Evolutionary conservation across 129 eudicot species (phyloP).

Genomic region (Escallonia rubra): DNA sequence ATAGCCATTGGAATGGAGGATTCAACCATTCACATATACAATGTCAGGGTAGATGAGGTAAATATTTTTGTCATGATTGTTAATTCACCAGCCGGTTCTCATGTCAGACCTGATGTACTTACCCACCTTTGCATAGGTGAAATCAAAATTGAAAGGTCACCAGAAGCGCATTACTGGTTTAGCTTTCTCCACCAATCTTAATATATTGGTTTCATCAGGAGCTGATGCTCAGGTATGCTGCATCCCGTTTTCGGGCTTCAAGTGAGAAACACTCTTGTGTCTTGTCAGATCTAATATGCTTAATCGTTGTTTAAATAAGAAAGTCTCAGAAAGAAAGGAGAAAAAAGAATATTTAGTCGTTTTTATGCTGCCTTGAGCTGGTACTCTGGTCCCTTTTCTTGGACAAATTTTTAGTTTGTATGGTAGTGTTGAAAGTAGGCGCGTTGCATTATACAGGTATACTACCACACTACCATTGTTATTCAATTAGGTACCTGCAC

Average conservation of each 20-base stretch:
- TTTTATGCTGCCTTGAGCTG: too few species aligned
- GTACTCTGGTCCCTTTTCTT: too few species aligned
- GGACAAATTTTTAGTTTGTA: too few species aligned
- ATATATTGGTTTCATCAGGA: conserved; percentile 78
- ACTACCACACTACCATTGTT: too few species aligned
- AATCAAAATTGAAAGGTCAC: conserved; percentile 82
- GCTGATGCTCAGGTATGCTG: conserved; percentile 87
- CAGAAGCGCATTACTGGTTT: conserved; percentile 79
- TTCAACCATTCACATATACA: conserved; percentile 78
- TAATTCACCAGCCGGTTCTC: background rate
- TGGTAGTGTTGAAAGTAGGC: too few species aligned
- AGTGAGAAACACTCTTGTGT: background rate
- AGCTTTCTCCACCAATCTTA: conserved; percentile 71
- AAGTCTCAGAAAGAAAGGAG: too few species aligned
- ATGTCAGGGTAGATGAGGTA: conserved; percentile 87
- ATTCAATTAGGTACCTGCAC: too few species aligned
- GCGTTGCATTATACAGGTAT: too few species aligned
- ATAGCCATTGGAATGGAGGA: conserved; percentile 91
- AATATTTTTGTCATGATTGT: background rate
- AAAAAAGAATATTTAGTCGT: too few species aligned
- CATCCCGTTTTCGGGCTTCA: background rate
- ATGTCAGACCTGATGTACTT: conserved; percentile 6
- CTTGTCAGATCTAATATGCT: too few species aligned
- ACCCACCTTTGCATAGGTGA: conserved; percentile 41
- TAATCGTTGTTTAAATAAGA: too few species aligned